Evolutionary conservation across 164 flowering plant species (phyloP), one percentile per base, ranked within the genome.

Genomic region (Malania oleifera): DNA sequence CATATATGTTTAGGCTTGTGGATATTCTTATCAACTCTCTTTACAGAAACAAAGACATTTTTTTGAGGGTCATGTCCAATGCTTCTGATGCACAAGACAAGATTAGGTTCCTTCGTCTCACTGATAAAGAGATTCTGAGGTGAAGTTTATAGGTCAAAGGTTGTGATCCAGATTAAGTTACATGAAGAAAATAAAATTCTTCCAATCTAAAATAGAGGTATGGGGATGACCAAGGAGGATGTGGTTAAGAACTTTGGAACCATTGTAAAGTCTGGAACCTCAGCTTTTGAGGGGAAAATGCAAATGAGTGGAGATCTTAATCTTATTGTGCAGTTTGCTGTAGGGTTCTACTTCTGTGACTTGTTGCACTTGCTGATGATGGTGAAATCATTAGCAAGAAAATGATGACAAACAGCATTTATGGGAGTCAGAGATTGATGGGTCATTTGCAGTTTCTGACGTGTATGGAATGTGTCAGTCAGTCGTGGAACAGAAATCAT

Each of bases 341-440:
- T 93, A 66, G 99, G 99, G 41, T 93, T 93, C 72, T 93, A 93
- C 75, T 93, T 97, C 7, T 86, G 2, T 93, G 90, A 67, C 83
- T 93, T 61, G 99, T n/a, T n/a, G n/a, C n/a, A n/a, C n/a, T 93
- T 62, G 95, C 99, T 13, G 97, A 93, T 71, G 86, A 90, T 59
- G 97, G 90, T 29, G 97, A 90, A 77, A 97, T 93, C 56, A 80
- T 90, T 35, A 93, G 97, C 89, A 93, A 93, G 56, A 90, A 55
- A 93, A 93, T 62, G 97, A 93, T 65, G 99, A 93, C 69, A 86
- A 84, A 68, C 99, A 93, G 81, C 72, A 93, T 67, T 89, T 93
- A 0, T 93, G 99, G 99, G 99, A 93, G 75, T 93, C 99, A 6
- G 88, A 86, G 80, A 97, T 97, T 58, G 99, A 90, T 82, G 97